Base-by-base conservation (phyloP, 805 yeast genomes). In the Kluyveromyces siamensis region DNA sequence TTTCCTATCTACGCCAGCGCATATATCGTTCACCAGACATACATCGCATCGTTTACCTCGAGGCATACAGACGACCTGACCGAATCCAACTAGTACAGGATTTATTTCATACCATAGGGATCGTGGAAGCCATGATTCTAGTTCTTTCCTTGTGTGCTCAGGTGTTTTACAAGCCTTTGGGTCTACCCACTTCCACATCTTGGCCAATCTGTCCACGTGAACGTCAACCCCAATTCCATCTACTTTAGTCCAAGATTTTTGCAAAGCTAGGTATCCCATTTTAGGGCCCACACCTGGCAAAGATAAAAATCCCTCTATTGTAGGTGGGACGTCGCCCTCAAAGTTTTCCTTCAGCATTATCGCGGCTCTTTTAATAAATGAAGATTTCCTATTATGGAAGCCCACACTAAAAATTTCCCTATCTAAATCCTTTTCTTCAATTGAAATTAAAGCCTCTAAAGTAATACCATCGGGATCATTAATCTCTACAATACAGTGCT, bases 221-320 rank as follows among this genome's bases (percentile, higher is more conserved):
- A 87, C 90, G 62, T 90, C 98, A 10, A 90, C 96, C 8, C 97
- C 96, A n/a, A 90, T 87, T 0, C 97, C 97, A 47, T 74, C 81
- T 50, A 82, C 70, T 40, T 73, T 70, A 18, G 70, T 69, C 96
- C 96, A 89, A 0, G 93, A 96, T 39, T 79, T 76, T 58, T 88
- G 96, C 50, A 88, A 69, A 1, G 90, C 73, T 38, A 90, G 67
- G 61, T 77, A 84, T 0, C 95, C 96, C 98, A 90, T 90, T 63
- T 90, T 90, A 8, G 96, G 96, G 0, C 98, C 98, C 2, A 90
- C 95, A 0, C 98, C 98, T 0, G 96, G 96, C 33, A 90, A 68
- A 0, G 75, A 65, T 6, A 77, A 72, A 46, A 90, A 72, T 0
- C 83, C 90, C 7, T 75, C 80, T 8, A 60, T 85, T 73, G 2